A percentile compares a stretch with the other conserved stretches of the same genome.
phyloP scores from a whole-genome alignment of 805 yeast genomes.

The Ogataea thermomethanolica region DNA sequence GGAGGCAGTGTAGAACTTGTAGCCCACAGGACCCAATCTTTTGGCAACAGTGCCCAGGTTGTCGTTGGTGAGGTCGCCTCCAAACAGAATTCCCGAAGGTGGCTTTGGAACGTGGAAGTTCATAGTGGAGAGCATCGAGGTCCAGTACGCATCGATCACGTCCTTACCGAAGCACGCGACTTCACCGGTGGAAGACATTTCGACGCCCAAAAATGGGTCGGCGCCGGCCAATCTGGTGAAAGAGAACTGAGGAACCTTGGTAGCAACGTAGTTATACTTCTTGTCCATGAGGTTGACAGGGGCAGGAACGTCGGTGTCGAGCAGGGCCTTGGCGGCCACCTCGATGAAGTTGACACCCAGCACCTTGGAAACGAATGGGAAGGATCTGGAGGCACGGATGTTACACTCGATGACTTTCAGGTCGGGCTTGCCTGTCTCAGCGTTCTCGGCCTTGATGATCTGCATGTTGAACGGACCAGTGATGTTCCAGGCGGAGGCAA shows the following conservation, averaged over 20 bases:
- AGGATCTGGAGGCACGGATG: conserved; percentile 96
- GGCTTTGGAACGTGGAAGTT: conserved; percentile 93
- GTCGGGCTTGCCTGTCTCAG: conserved; percentile 54
- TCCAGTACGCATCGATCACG: conserved; percentile 92
- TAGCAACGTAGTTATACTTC: conserved; percentile 80
- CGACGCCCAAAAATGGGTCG: conserved; percentile 98
- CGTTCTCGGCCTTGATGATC: conserved; percentile 74
- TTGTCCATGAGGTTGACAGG: conserved; percentile 82
- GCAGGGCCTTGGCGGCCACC: conserved; percentile 84
- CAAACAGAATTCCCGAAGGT: conserved; percentile 84
- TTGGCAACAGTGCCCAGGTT: conserved; percentile 72
- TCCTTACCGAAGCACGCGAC: conserved; percentile 94
- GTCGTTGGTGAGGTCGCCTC: conserved; percentile 81
- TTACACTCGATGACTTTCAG: conserved; percentile 98
- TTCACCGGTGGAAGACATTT: conserved; percentile 99
- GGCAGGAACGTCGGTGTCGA: conserved; percentile 67
- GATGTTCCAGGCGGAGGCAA: conserved; percentile 89
- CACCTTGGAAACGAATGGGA: conserved; percentile 98
- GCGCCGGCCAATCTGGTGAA: conserved; percentile 99
- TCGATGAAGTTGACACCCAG: conserved; percentile 93
- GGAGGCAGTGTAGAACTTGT: conserved; percentile 76
- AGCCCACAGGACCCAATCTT: conserved; percentile 69
- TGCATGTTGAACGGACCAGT: conserved; percentile 98
- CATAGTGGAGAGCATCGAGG: conserved; percentile 95
- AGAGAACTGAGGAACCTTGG: conserved; percentile 97